These are phyloP conservation scores for Penicillium sp. DNA, from an alignment of 2,329 filamentous ascomycete genomes.

Conservation along the genomic window DNA sequence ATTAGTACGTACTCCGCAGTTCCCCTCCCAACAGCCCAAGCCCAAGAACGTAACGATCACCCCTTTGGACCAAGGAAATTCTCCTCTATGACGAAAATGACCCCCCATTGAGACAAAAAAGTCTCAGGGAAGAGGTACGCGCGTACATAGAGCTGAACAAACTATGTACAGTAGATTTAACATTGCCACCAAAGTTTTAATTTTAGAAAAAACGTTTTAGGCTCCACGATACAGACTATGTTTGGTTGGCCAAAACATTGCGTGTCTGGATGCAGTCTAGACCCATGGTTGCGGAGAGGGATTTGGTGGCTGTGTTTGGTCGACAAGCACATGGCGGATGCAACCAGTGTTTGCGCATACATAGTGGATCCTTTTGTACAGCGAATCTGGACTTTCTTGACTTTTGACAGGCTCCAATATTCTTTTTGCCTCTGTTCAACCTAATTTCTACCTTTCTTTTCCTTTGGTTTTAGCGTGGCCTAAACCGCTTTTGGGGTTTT, in stretches of 20 bases:
- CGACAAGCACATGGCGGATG: not conserved
- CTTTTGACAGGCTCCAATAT: not conserved
- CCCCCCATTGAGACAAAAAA: not conserved
- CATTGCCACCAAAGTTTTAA: not conserved
- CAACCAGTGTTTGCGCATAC: not conserved
- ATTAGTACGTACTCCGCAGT: not conserved
- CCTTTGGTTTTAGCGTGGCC: not conserved
- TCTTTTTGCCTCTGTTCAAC: not conserved
- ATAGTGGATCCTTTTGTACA: not conserved
- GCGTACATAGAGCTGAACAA: too few relatives aligned
- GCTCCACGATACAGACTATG: not conserved
- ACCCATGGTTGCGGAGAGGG: not conserved
- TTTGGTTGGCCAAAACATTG: not conserved
- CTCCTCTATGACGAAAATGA: not conserved
- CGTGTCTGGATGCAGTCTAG: not conserved
- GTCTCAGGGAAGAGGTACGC: not conserved
- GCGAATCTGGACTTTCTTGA: not conserved
- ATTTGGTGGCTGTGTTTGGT: not conserved
- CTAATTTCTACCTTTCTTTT: not conserved
- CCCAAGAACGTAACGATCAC: not conserved
- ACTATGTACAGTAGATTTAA: too few relatives aligned
- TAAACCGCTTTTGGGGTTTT: slow-evolving; percentile 7
- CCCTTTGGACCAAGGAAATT: not conserved
- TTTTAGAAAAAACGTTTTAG: not conserved
- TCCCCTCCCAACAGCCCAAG: not conserved